Evolutionary conservation across 805 yeast species (phyloP).

Genomic region (Sugiyamaella lignohabitans): DNA sequence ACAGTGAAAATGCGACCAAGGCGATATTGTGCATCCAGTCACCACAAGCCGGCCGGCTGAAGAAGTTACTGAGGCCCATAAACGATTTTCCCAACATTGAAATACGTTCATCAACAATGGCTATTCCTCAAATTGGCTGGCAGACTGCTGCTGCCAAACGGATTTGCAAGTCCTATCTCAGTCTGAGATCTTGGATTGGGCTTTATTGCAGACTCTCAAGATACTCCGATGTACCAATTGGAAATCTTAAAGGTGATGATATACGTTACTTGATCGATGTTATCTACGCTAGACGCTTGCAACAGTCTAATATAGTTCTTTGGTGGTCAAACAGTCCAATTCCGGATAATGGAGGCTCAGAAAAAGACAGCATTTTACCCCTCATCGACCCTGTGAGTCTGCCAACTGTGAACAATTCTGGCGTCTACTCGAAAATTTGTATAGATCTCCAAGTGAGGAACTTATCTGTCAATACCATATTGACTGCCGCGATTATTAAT

Average conservation of each 20-base stretch:
- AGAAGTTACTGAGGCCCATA: slow-evolving; percentile 43
- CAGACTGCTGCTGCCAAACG: slow-evolving; percentile 59
- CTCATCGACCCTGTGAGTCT: slow-evolving; percentile 54
- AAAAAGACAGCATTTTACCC: slow-evolving; percentile 51
- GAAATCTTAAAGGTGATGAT: slow-evolving; percentile 76
- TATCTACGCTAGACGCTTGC: slow-evolving; percentile 72
- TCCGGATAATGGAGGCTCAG: slow-evolving; percentile 82
- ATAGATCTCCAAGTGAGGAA: slow-evolving; percentile 75
- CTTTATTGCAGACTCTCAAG: slow-evolving; percentile 59
- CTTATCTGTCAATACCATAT: slow-evolving; percentile 74
- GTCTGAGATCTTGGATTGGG: slow-evolving; percentile 65
- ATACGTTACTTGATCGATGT: slow-evolving; percentile 76
- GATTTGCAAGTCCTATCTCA: slow-evolving; percentile 62
- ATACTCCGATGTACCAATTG: slow-evolving; percentile 76
- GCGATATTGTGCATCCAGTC: slow-evolving; percentile 69
- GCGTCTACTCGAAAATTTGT: slow-evolving; percentile 68
- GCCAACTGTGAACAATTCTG: slow-evolving; percentile 70
- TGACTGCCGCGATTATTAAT: slow-evolving; percentile 75
- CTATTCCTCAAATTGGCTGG: slow-evolving; percentile 77
- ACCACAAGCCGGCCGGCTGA: slow-evolving; percentile 43
- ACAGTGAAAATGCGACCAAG: slow-evolving; percentile 61
- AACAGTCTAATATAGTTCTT: slow-evolving; percentile 57
- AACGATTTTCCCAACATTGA: slow-evolving; percentile 57
- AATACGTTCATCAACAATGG: slow-evolving; percentile 36
- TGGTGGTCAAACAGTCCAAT: slow-evolving; percentile 89